These are phyloP conservation scores for Alternaria ethzedia DNA, from an alignment of 2,329 filamentous ascomycete species.

Conservation along the genomic window DNA sequence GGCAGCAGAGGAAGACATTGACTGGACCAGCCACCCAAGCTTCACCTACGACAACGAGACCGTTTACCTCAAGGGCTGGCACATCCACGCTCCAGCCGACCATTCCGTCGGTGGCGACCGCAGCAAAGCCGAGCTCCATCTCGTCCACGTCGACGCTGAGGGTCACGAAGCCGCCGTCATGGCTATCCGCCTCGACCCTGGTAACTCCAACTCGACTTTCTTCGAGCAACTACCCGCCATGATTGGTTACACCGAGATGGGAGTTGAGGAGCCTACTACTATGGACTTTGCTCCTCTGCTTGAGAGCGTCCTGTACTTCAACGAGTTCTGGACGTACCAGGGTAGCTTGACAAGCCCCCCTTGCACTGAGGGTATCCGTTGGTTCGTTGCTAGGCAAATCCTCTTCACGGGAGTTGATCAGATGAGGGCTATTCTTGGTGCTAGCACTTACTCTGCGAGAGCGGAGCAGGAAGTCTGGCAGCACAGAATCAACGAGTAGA, in stretches of 20 bases:
- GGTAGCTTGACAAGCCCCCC: conserved; percentile 57
- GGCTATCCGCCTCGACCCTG: conserved; percentile 56
- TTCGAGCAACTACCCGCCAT: conserved; percentile 52
- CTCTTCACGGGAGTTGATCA: conserved; percentile 54
- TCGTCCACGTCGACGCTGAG: conserved; percentile 54
- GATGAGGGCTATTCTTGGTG: conserved; percentile 56
- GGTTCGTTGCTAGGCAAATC: conserved; percentile 53
- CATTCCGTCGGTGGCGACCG: conserved; percentile 54
- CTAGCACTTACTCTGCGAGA: conserved; percentile 54
- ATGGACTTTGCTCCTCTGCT: conserved; percentile 47
- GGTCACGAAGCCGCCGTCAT: conserved; percentile 56
- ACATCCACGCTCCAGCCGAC: conserved; percentile 60
- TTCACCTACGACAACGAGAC: conserved; percentile 57
- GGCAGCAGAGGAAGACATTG: conserved; percentile 7
- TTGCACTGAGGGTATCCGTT: conserved; percentile 56
- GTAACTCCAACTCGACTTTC: conserved; percentile 48
- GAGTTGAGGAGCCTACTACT: conserved; percentile 19
- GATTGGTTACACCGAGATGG: conserved; percentile 49
- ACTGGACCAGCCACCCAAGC: conserved; percentile 50
- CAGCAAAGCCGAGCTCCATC: conserved; percentile 57
- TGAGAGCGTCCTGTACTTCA: conserved; percentile 48
- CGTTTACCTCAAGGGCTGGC: conserved; percentile 58
- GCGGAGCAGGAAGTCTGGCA: conserved; percentile 55
- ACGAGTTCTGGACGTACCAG: conserved; percentile 58
- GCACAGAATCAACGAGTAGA: conserved; percentile 53